Evolutionary conservation across 352 stramenopile species (phyloP), one percentile per base, ranked within the genome.

Genomic region (Pythium guiyangense): DNA sequence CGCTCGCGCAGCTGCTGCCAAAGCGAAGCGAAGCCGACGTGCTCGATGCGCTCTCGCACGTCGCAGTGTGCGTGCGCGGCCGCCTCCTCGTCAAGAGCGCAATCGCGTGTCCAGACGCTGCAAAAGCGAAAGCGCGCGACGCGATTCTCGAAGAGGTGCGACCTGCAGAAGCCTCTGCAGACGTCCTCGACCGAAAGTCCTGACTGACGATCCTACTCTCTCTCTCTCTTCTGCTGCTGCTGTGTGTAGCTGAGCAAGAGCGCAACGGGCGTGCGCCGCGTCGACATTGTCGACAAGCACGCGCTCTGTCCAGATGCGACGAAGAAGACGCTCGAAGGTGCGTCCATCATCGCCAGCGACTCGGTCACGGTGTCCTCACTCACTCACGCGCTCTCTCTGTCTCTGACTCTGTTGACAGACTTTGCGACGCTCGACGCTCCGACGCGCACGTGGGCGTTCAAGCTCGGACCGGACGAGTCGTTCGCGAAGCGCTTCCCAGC

Each of bases 371-470:
- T 20, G 37, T 43, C 37, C 37, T 59, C 37, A 57, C 17, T 26
- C n/a, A n/a, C n/a, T n/a, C n/a, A n/a, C n/a, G n/a, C 44, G 9
- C 4, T 8, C 27, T 34, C 54, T 37, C 39, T 20, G 50, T 49
- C 5, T 52, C 18, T 56, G n/a, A n/a, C n/a, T n/a, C n/a, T n/a
- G n/a, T n/a, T n/a, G n/a, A n/a, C n/a, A 86, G 79, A 82, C 22
- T 73, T 87, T 46, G 75, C 74, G 40, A 51, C 66, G 39, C 49
- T 89, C 17, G 69, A 89, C 34, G 47, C 66, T 6, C 46, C 57
- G 26, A 74, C 72, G 29, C 66, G 79, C 22, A 84, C 59, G 40
- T 89, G 79, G 76, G 68, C 54, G 35, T 80, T 89, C 35, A 80
- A 80, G 35, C 29, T 77, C 20, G 61, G 52, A 15, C 57, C 61